Percentiles rank a stretch among this genome's conserved stretches.
Evolutionary conservation across 106 monocot species (phyloP).

Genomic region (Agapanthus africanus): DNA sequence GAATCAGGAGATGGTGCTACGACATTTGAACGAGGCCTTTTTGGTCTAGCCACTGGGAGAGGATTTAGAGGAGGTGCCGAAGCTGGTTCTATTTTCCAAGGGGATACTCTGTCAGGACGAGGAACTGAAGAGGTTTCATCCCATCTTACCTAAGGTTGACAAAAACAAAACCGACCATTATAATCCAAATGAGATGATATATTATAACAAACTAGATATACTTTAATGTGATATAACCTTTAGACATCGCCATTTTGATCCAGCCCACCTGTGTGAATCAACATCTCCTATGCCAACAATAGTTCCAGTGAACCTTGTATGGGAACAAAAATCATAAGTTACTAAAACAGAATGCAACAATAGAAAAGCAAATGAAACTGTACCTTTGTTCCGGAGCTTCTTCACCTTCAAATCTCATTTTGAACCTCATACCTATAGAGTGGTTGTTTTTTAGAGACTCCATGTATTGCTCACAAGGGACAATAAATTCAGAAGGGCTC

Average conservation of each 20-base stretch:
- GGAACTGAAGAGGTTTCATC: constrained; percentile 61
- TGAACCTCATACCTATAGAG: constrained; percentile 62
- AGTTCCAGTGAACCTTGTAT: constrained; percentile 65
- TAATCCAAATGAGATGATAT: background rate
- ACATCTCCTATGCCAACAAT: constrained; percentile 55
- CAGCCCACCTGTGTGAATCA: constrained; percentile 52
- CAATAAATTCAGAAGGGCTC: constrained; percentile 77
- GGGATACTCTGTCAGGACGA: constrained; percentile 83
- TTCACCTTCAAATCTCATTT: constrained; percentile 92
- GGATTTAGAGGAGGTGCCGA: constrained; percentile 48
- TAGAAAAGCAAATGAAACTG: background rate
- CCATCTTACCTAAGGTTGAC: constrained; percentile 60
- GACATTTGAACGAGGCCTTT: constrained; percentile 47
- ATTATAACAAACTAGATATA: background rate
- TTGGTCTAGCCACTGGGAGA: constrained; percentile 44
- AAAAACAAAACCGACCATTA: background rate
- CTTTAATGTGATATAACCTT: constrained; percentile 11
- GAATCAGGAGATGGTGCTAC: constrained; percentile 51
- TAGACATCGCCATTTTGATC: constrained; percentile 77
- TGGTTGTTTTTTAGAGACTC: constrained; percentile 63
- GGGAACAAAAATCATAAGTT: background rate
- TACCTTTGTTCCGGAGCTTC: constrained; percentile 87
- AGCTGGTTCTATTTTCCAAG: constrained; percentile 89
- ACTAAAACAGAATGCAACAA: background rate
- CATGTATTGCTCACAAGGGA: constrained; percentile 75